Base-by-base conservation (phyloP, 345 rosid species). In the Nephelium lappaceum region DNA sequence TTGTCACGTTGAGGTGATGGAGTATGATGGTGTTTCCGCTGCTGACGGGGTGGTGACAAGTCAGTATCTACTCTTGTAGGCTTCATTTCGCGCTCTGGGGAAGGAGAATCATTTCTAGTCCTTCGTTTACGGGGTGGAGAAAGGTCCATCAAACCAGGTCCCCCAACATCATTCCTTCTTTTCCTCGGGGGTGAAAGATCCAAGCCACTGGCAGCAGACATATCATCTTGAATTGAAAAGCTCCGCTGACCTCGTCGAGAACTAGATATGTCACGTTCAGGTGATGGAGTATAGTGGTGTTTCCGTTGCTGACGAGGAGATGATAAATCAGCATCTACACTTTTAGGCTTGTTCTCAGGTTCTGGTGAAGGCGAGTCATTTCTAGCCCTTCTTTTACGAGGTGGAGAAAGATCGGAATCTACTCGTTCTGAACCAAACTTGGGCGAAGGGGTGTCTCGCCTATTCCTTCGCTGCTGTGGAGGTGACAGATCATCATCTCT, bases 311-410 rank as follows among this genome's bases (percentile, higher is more conserved):
- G 82, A 79, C 84, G 69, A 18, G 81, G 87, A 25, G 79, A 88
- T 55, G 86, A 84, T 18, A 84, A 71, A 85, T 91, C 87, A 69
- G 84, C 61, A 68, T 42, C 71, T 47, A 70, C 72, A 24, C 43
- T 62, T 65, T 47, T 21, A 15, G 82, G 82, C 77, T 80, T 82
- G 67, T 60, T 43, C 45, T 81, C 84, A 51, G 74, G 87, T 76
- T 89, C 88, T 31, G 88, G 90, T 38, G 94, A 88, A 72, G 88
- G 89, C 0, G 91, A 83, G 83, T 91, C 92, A 66, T 89, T 87
- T 58, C 89, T 83, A 61, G 82, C 53, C 80, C 88, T 81, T 43
- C 25, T 83, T 70, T 82, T 84, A 70, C 75, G 87, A 12, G 93
- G 95, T 23, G 99, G 94, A 55, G 95, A 93, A 47, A 84, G 80